phyloP scores from a whole-genome alignment of 371 early-diverging fungal genomes.

The Rhizopus sp. region DNA sequence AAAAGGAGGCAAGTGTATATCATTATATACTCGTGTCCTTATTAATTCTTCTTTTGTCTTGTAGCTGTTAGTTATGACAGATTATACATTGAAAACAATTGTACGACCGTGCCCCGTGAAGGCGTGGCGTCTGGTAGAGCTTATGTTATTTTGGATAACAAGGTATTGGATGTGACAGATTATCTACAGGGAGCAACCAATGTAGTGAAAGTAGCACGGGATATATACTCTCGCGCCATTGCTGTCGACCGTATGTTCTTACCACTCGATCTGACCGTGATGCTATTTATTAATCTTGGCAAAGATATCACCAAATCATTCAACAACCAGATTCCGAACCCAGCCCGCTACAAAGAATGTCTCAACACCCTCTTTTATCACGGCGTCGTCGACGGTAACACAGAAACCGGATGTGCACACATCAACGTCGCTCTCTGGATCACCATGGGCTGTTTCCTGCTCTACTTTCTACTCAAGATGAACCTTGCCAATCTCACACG shows the following conservation, averaged over 20 bases:
- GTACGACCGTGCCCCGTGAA: conserved; percentile 12
- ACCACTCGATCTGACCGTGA: conserved; percentile 41
- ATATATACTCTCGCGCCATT: conserved; percentile 38
- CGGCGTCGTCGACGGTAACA: conserved; percentile 29
- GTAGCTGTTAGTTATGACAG: conserved; percentile 16
- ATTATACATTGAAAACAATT: conserved; percentile 8
- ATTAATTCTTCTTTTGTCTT: not conserved
- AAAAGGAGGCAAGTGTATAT: conserved; percentile 30
- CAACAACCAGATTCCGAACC: conserved; percentile 22
- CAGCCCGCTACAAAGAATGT: conserved; percentile 31
- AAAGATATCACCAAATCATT: conserved; percentile 39
- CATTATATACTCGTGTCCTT: not conserved
- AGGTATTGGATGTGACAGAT: conserved; percentile 45
- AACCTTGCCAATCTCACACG: conserved; percentile 45
- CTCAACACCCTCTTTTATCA: conserved; percentile 36
- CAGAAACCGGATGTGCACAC: conserved; percentile 28
- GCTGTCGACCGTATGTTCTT: conserved; percentile 51
- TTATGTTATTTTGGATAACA: conserved; percentile 37
- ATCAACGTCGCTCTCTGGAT: conserved; percentile 51
- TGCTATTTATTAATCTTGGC: conserved; percentile 42
- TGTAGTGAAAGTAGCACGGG: conserved; percentile 32
- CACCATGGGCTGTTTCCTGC: conserved; percentile 39
- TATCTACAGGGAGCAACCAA: conserved; percentile 43
- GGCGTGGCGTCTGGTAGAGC: conserved; percentile 18
- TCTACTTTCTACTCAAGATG: conserved; percentile 48